A percentile compares a stretch with the other conserved stretches of the same genome.
These are phyloP conservation scores for Hypoxylon sp. DNA, from an alignment of 2,329 filamentous ascomycete genomes.

Conservation along the genomic window DNA sequence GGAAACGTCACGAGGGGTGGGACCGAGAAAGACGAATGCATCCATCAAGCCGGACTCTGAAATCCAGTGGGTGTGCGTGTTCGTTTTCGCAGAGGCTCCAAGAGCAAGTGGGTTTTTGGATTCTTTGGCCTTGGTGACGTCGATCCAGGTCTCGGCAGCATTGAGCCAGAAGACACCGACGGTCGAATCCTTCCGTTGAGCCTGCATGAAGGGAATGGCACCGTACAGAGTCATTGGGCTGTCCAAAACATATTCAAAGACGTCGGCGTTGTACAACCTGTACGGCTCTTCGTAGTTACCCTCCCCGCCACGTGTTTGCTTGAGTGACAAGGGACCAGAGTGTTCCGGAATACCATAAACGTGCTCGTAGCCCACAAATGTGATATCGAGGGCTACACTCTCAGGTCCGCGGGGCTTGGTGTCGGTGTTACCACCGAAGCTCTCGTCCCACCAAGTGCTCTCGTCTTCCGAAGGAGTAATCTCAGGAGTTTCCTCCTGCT, in stretches of 20 bases:
- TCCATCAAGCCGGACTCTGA: constrained; percentile 91
- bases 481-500: constrained; percentile 52
- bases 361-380: constrained; percentile 89
- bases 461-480: constrained; percentile 70
- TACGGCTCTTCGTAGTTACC: constrained; percentile 90
- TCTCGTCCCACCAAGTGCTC: constrained; percentile 97
- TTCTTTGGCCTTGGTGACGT: constrained; percentile 83
- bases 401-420: constrained; percentile 94
- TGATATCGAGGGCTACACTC: constrained; percentile 88
- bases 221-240: constrained; percentile 99
- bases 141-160: constrained; percentile 95
- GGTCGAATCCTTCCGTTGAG: constrained; percentile 90
- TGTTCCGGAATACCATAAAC: constrained; percentile 96
- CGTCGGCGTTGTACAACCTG: constrained; percentile 93
- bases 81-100: constrained; percentile 71
- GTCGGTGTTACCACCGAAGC: constrained; percentile 94
- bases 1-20: constrained; percentile 81
- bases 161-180: constrained; percentile 99
- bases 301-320: constrained; percentile 86
- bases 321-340: constrained; percentile 84
- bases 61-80: constrained; percentile 94
- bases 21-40: constrained; percentile 92
- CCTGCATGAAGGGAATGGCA: constrained; percentile 97
- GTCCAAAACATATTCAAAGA: constrained; percentile 96
- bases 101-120: constrained; percentile 79